Evolutionary conservation across 768 basidiomycete species (phyloP), one percentile per base, ranked within the genome.

Genomic region (Lanmaoa pseudosensibilis): DNA sequence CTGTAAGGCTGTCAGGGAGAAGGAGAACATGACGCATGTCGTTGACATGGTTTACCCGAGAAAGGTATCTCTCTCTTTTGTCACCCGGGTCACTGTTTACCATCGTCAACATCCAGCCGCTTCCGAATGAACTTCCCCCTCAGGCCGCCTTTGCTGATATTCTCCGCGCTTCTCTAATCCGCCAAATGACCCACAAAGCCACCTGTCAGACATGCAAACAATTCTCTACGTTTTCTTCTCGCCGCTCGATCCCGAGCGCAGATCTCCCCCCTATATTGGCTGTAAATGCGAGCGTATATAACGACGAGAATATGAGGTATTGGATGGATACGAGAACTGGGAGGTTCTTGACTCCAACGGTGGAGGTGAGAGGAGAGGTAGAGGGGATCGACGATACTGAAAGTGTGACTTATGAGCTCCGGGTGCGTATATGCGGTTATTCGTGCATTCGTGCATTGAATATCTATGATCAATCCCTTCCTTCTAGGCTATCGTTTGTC

Each of bases 31-130:
- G 72, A 83, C 89, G 2, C 93, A 96, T 67, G 80, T 94, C 6
- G 73, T 97, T 18, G 97, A 98, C 67, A 70, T 98, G 69, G 73
- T 83, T 12, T 98, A 98, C 69, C 93, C 94, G 5, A 83, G 88
- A 46, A 92, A 87, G 74, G 94, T 94, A 34, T 33, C 76, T 58
- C 7, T 32, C 47, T 37, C 46, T 57, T 34, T 45, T 19, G 46
- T 51, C 40, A 0, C 41, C 2, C 25, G 2, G 37, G n/a, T 12
- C 19, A 32, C 15, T 23, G 11, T 41, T 54, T 16, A 46, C 23
- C 27, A 16, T 44, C 51, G 56, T 55, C 32, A 37, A 39, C 30
- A 32, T 39, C 18, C 50, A 80, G 76, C 65, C 59, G 1, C 64
- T 68, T 37, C 72, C 73, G 9, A 77, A 73, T 57, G 77, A 81